A percentile compares a stretch with the other conserved stretches of the same genome.
Conservation (phyloP, 305 asterid genomes). For the Ilex paraguariensis region DNA sequence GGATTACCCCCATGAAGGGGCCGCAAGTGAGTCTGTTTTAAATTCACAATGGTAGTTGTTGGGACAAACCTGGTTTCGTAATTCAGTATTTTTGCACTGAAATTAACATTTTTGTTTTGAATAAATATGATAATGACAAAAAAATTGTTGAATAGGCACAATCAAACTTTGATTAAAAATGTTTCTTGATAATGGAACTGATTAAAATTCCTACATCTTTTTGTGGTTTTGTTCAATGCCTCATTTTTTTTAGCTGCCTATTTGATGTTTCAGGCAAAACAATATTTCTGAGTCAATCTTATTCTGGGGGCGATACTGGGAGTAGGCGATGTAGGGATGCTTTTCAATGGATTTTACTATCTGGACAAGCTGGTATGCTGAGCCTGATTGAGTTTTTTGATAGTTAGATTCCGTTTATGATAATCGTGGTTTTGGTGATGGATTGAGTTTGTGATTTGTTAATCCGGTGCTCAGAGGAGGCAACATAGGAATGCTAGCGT, state of each 20-base stretch:
- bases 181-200: too few relatives aligned
- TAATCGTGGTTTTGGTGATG: too few relatives aligned
- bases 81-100: too few relatives aligned
- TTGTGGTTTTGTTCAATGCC: conserved; percentile 4
- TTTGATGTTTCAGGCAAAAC: conserved; percentile 33
- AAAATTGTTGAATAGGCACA: too few relatives aligned
- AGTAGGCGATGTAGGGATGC: conserved; percentile 24
- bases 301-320: conserved; percentile 40
- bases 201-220: not conserved
- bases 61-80: too few relatives aligned
- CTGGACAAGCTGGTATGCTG: conserved; percentile 67
- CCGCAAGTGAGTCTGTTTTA: too few relatives aligned
- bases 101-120: too few relatives aligned
- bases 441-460: not conserved
- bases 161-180: too few relatives aligned
- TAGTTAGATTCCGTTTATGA: not conserved
- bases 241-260: conserved; percentile 2
- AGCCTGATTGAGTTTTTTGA: conserved; percentile 4
- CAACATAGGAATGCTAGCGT: too few relatives aligned
- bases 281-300: conserved; percentile 26
- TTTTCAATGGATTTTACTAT: conserved; percentile 53
- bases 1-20: too few relatives aligned
- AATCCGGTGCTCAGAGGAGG: conserved; percentile 2
- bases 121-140: too few relatives aligned
- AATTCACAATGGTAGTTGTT: too few relatives aligned